Evolutionary conservation across 2,329 filamentous ascomycete genomes (phyloP), one percentile per base, ranked within the genome.

Genomic region (Ophiostoma sp.): DNA sequence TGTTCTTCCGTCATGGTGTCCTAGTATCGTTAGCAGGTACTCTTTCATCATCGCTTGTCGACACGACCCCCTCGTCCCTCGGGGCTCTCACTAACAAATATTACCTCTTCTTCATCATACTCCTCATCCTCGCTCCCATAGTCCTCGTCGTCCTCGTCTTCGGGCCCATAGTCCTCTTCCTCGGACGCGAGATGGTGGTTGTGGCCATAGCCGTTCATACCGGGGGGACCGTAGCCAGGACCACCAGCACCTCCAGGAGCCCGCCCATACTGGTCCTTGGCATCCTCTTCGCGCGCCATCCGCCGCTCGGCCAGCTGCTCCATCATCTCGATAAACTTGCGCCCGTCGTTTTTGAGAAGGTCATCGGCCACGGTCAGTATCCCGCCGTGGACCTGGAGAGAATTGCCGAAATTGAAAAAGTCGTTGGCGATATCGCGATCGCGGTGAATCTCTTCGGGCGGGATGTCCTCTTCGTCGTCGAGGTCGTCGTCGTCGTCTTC

Each of bases 291-390:
- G 78, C 96, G 92, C 80, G 95, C 93, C 95, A 99, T 98, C 78
- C 96, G 90, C 79, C 95, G 93, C 84, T 99, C 96, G 50, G 96
- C 96, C 78, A 99, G 88, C 84, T 98, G 95, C 82, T 99, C 96
- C 96, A 99, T 99, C 96, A 99, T 99, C 82, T 99, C 96, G 83
- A 99, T 99, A 85, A 99, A 99, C 80, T 97, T 97, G 83, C 97
- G 97, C 79, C 96, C 96, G 83, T 99, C 96, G 83, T 99, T 99
- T 83, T 98, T 98, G 76, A 99, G 89, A 77, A 99, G 87, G 84
- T 99, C 96, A 86, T 99, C 96, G 82, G 96, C 96, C 80, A 99
- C 96, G 77, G 96, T 99, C 81, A 99, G 90, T 83, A 99, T 98
- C 81, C 96, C 97, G 86, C 96, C 89, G 84, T 98, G 96, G 78